Base-by-base conservation (phyloP, 1,139 yeast species). In the Kodamaea ohmeri region DNA sequence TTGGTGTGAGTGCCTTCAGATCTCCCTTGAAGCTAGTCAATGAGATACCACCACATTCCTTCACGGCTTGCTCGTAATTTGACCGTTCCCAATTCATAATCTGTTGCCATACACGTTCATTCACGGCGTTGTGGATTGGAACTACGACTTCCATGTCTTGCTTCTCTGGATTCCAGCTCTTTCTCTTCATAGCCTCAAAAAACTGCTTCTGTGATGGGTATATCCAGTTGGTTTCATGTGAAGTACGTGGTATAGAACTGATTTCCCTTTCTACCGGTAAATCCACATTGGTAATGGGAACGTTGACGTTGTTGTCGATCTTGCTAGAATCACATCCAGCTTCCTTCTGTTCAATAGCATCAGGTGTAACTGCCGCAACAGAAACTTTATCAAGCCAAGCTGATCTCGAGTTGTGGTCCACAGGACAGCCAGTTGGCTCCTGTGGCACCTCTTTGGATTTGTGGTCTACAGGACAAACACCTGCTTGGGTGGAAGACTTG, bases 121-220 rank as follows among this genome's bases (percentile, higher is more conserved):
- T 92, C 22, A 92, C 97, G 24, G 87, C 79, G 55, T 92, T 92
- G 58, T 92, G 98, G 33, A 92, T 83, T 1, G 97, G 97, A 2
- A 92, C 96, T 26, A 92, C 88, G 0, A 94, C 77, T 48, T 78
- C 70, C 97, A 92, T 92, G 55, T 90, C 97, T 6, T 65, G 61
- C 1, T 86, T 84, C 12, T 77, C 67, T 2, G 97, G 97, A 39
- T 81, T 74, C 90, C 95, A 88, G 44, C 85, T 77, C 56, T 92
- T 92, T 44, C 97, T 77, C 50, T 76, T 71, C 97, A 92, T 92
- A 11, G 97, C 97, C 45, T 87, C 94, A 58, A 71, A 92, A 56
- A 92, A 92, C 65, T 90, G 97, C 58, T 87, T 87, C 58, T 92
- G 95, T 2, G 96, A 85, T 7, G 98, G 98, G 55, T 92, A 92